A percentile compares a stretch with the other conserved stretches of the same genome.
These are phyloP conservation scores for Oryza australiensis DNA, from an alignment of 176 grass and related monocot species.

Conservation along the genomic window DNA sequence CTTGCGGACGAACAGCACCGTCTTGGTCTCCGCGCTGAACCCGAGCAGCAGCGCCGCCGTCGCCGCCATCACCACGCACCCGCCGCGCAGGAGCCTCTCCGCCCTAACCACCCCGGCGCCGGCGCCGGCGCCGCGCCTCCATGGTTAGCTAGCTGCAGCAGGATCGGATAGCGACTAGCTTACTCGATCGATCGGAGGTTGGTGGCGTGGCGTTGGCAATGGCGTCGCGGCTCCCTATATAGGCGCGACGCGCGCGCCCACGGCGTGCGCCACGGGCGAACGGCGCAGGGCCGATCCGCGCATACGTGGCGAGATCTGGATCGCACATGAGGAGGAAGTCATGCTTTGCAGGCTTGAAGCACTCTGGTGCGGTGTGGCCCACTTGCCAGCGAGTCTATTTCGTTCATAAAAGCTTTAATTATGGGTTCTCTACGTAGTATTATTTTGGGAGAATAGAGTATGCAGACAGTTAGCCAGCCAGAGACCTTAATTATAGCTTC, in stretches of 20 bases:
- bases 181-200: neutral
- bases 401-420: neutral
- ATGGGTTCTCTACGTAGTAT: neutral
- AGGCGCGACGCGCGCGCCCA: neutral
- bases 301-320: neutral
- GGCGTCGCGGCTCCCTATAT: neutral
- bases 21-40: conserved; percentile 66
- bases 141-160: neutral
- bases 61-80: conserved; percentile 45
- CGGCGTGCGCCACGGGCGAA: neutral
- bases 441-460: too few species aligned
- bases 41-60: conserved; percentile 65
- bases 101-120: neutral
- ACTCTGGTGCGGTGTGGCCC: too few species aligned
- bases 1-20: conserved; percentile 53
- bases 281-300: neutral
- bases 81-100: conserved; percentile 47
- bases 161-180: neutral
- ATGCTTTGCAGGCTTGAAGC: neutral
- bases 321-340: too few species aligned
- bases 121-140: neutral
- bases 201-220: neutral
- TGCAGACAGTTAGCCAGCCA: too few species aligned
- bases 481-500: too few species aligned
- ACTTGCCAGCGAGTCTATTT: neutral